Evolutionary conservation across 2,329 filamentous ascomycete species (phyloP).

Genomic region (Botryotinia narcissicola): DNA sequence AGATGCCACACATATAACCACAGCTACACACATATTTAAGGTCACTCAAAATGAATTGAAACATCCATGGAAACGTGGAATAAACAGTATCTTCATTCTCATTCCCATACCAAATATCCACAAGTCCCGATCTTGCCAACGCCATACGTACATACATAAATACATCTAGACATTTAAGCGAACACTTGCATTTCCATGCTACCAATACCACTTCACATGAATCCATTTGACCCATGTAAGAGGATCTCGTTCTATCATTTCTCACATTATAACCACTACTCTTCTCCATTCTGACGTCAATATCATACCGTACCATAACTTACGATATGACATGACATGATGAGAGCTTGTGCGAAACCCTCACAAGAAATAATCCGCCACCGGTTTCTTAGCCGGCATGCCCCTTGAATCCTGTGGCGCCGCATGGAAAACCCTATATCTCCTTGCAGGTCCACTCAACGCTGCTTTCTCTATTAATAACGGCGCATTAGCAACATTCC

Average conservation of each 20-base stretch:
- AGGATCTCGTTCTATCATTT: background rate
- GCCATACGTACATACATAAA: background rate
- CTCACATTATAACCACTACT: background rate
- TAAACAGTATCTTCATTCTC: background rate
- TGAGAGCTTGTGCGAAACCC: background rate
- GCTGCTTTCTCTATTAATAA: conserved; percentile 52
- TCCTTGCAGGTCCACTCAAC: conserved; percentile 72
- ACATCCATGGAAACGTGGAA: background rate
- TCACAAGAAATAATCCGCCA: conserved; percentile 90
- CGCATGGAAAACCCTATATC: conserved; percentile 94
- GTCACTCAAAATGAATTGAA: background rate
- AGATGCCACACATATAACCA: background rate
- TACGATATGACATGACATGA: background rate
- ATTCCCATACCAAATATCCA: background rate
- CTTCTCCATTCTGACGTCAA: background rate
- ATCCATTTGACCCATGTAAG: background rate
- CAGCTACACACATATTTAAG: background rate
- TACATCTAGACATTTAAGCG: background rate
- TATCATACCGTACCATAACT: background rate
- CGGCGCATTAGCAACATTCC: conserved; percentile 47
- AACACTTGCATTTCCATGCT: background rate
- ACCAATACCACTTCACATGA: background rate
- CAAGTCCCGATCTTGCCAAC: background rate
- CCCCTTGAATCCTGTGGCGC: conserved; percentile 93
- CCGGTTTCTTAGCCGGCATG: conserved; percentile 98